Percentiles rank a stretch among this genome's conserved stretches.
phyloP scores from a whole-genome alignment of 108 stramenopile genomes.

The Licmophora abbreviata region DNA sequence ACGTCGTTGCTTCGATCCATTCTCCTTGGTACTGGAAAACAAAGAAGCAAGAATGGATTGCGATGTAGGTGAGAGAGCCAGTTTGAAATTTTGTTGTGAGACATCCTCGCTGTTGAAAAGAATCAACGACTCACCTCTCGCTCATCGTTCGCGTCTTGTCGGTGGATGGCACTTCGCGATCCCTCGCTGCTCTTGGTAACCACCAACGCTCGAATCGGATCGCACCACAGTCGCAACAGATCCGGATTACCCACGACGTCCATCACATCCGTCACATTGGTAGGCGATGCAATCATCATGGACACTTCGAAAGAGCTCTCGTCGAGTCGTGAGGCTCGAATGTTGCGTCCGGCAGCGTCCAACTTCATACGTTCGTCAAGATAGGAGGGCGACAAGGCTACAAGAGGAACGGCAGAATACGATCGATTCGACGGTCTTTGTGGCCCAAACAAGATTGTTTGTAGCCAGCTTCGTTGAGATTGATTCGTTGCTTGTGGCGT shows the following conservation, averaged over 20 bases:
- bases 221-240: conserved; percentile 57
- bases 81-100: conserved; percentile 12
- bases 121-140: neutral
- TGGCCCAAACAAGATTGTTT: too few species aligned
- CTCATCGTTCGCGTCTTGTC: conserved; percentile 11
- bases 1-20: conserved; percentile 68
- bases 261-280: conserved; percentile 29
- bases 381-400: neutral
- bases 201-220: conserved; percentile 48
- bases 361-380: neutral
- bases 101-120: conserved; percentile 1
- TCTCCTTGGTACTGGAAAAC: conserved; percentile 54
- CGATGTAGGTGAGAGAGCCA: conserved; percentile 12
- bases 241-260: conserved; percentile 54
- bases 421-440: neutral
- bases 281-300: conserved; percentile 6
- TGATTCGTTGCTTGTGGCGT: too few species aligned
- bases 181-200: conserved; percentile 46
- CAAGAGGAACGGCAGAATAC: conserved; percentile 1
- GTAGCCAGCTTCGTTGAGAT: too few species aligned
- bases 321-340: conserved; percentile 9
- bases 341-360: too few species aligned
- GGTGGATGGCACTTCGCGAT: neutral
- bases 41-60: too few species aligned
- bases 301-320: conserved; percentile 27